Evolutionary conservation across 2,329 filamentous ascomycete genomes (phyloP), one percentile per base, ranked within the genome.

Genomic region (Pyricularia sp.): DNA sequence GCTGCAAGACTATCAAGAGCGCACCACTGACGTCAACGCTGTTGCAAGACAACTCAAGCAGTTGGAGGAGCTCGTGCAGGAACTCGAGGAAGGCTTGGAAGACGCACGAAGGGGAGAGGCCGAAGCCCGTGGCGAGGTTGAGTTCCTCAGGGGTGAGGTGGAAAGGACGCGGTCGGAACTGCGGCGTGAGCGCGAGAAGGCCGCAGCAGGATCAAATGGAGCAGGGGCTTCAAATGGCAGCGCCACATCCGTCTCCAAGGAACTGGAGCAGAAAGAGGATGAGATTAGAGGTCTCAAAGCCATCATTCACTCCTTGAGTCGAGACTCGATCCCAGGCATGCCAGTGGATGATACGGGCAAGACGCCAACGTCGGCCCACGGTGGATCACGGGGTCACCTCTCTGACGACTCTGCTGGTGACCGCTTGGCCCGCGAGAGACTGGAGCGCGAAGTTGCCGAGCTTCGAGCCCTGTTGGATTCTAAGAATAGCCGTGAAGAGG

Each of bases 251-350:
- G 25, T 63, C 59, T 85, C 86, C 63, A 92, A 92, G 78, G 93
- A 97, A 72, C 80, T 98, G 33, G 93, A 96, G 76, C 92, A 97
- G 76, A 95, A 96, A 77, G 94, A 99, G 75, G 95, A 99, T 74
- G 95, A 99, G 81, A 98, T 99, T 75, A 88, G 94, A 71, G 95
- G 95, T 65, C 85, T 99, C 72, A 99, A 98, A 79, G 94, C 95
- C 63, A 98, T 99, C 76, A 98, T 99, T 70, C 94, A 98, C 79
- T 97, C 93, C 23, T 84, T 99, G 55, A 97, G 93, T 77, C 86
- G 93, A 71, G 92, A 92, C 73, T 86, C 89, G 12, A 81, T 85
- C n/a, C 82, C 83, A 3, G 79, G 79, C 31, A 28, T 61, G 64
- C 26, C 36, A n/a, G 73, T 75, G 28, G 78, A 79, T 64, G 76